Percentiles rank a stretch among this genome's conserved stretches.
These are phyloP conservation scores for Diplosphaera chodatii DNA, from an alignment of 139 green algal genomes.

Conservation along the genomic window DNA sequence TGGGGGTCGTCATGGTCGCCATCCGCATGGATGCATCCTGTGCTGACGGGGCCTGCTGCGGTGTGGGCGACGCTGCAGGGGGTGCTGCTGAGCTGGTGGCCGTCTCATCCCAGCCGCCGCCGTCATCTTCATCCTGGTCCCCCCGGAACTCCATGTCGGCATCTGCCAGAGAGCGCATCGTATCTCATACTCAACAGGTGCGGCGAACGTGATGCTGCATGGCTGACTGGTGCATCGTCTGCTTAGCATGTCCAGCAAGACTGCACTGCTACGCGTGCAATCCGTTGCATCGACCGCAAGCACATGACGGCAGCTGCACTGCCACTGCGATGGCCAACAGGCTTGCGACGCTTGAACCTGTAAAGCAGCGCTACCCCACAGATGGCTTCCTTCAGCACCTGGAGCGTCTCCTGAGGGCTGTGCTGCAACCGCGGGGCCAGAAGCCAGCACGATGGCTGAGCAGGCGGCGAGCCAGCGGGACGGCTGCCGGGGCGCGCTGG, in stretches of 20 bases:
- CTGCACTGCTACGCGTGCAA: too few relatives aligned
- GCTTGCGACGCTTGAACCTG: too few relatives aligned
- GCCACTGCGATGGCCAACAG: too few relatives aligned
- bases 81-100: not conserved
- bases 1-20: not conserved
- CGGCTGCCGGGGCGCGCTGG: constrained; percentile 27
- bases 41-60: not conserved
- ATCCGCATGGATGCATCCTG: not conserved
- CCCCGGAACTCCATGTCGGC: not conserved
- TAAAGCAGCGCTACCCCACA: too few relatives aligned
- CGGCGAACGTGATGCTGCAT: too few relatives aligned
- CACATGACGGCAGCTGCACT: too few relatives aligned
- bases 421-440: constrained; percentile 1
- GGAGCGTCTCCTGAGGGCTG: not conserved
- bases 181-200: too few relatives aligned
- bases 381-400: too few relatives aligned
- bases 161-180: not conserved
- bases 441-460: constrained; percentile 47
- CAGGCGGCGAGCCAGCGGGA: constrained; percentile 55
- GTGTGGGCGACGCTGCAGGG: constrained; percentile 2
- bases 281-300: too few relatives aligned
- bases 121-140: constrained; percentile 32
- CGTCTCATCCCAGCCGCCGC: not conserved
- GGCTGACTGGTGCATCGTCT: too few relatives aligned
- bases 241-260: too few relatives aligned